These are phyloP conservation scores for Podospora anserina DNA, from an alignment of 495 filamentous ascomycete species.

Conservation along the genomic window DNA sequence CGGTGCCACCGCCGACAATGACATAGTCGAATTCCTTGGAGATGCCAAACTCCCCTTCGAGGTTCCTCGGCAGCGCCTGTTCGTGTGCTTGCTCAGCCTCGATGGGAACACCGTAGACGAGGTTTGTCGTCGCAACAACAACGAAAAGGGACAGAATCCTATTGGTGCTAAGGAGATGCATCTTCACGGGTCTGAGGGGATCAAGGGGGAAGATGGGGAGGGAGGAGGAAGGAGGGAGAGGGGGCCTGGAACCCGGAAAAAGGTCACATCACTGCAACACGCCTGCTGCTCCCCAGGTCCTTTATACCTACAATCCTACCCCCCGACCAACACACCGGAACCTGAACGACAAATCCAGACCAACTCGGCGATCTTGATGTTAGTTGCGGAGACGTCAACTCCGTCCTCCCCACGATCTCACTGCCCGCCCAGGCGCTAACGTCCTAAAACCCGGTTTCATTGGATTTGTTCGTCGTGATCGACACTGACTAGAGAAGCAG, in stretches of 20 bases:
- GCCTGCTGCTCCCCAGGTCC: neutral
- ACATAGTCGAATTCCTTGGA: slow-evolving; percentile 23
- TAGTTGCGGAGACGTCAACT: neutral
- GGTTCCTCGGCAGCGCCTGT: neutral
- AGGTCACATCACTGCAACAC: neutral
- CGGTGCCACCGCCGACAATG: slow-evolving; percentile 41
- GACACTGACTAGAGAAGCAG: neutral
- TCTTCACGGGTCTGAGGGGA: neutral
- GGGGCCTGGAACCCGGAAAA: neutral
- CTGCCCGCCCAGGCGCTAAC: neutral
- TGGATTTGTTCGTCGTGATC: neutral
- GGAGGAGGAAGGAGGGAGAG: neutral
- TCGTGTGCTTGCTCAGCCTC: neutral
- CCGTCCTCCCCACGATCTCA: neutral
- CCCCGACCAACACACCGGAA: too few species aligned
- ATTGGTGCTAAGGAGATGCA: neutral
- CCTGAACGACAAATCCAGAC: too few species aligned
- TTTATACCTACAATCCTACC: neutral
- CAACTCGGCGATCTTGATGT: neutral
- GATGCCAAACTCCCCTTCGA: neutral
- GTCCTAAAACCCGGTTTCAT: neutral
- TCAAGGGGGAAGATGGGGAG: too few species aligned
- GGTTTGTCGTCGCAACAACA: too few species aligned
- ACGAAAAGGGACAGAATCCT: neutral
- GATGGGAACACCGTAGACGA: neutral